phyloP scores from a whole-genome alignment of 2,329 filamentous ascomycete species.

The Fusarium fujikuroi region DNA sequence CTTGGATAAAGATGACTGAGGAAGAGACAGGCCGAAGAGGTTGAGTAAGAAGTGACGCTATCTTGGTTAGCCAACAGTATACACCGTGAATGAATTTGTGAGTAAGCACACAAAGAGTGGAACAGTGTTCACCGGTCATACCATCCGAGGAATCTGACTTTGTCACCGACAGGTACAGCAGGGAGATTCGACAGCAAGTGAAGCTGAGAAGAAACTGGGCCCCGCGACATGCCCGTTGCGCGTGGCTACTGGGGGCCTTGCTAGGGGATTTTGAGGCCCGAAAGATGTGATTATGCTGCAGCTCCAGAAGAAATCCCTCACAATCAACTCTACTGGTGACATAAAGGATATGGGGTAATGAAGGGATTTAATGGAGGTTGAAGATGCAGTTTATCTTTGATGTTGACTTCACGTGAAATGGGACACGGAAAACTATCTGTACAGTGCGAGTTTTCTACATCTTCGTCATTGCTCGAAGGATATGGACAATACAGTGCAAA shows the following conservation, averaged over 20 bases:
- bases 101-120: slow-evolving; percentile 1
- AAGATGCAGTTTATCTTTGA: slow-evolving; percentile 16
- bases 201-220: slow-evolving; percentile 71
- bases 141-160: slow-evolving; percentile 94
- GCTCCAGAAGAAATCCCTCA: slow-evolving; percentile 26
- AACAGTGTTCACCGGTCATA: slow-evolving; percentile 57
- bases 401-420: slow-evolving; percentile 31
- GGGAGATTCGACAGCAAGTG: slow-evolving; percentile 73
- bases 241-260: slow-evolving; percentile 3
- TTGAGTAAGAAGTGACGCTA: slow-evolving; percentile 64
- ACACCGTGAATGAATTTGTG: slow-evolving; percentile 15
- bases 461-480: neutral
- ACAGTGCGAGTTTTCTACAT: slow-evolving; percentile 14
- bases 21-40: slow-evolving; percentile 67
- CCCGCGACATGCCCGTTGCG: slow-evolving; percentile 59
- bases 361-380: slow-evolving; percentile 13
- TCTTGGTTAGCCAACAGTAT: slow-evolving; percentile 43
- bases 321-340: neutral
- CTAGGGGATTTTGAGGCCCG: slow-evolving; percentile 24
- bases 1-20: slow-evolving; percentile 75
- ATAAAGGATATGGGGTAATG: neutral
- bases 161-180: slow-evolving; percentile 66
- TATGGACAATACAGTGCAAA: neutral
- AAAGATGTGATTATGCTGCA: slow-evolving; percentile 36
- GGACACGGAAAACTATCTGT: neutral